A percentile compares a stretch with the other conserved stretches of the same genome.
Evolutionary conservation across 2,329 filamentous ascomycete genomes (phyloP).

Genomic region (Phoma herbarum): DNA sequence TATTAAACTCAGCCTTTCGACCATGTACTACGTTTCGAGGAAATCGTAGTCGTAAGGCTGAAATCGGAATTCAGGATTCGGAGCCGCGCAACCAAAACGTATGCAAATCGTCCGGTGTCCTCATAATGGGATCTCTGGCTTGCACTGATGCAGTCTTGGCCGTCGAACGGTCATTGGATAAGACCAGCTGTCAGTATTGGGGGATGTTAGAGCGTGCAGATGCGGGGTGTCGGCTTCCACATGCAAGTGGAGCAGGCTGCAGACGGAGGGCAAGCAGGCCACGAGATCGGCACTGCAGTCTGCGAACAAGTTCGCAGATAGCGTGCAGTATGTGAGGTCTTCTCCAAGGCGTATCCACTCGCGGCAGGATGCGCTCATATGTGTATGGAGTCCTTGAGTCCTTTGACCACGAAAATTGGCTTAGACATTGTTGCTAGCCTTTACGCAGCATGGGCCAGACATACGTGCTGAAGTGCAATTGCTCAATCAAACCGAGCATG

Average conservation of each 20-base stretch:
- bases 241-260: slow-evolving; percentile 6
- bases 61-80: slow-evolving; percentile 15
- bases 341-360: background rate
- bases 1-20: background rate
- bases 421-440: background rate
- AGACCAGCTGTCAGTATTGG: slow-evolving; percentile 3
- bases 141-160: slow-evolving; percentile 3
- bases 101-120: slow-evolving; percentile 30
- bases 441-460: background rate
- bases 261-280: slow-evolving; percentile 13
- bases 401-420: background rate
- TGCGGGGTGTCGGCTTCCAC: slow-evolving; percentile 14
- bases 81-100: slow-evolving; percentile 13
- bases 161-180: slow-evolving; percentile 20
- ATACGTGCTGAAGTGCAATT: background rate
- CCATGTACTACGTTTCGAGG: background rate
- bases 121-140: slow-evolving; percentile 10
- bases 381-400: background rate
- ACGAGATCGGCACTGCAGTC: slow-evolving; percentile 22
- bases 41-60: slow-evolving; percentile 26
- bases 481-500: background rate
- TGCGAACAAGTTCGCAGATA: slow-evolving; percentile 29
- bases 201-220: slow-evolving; percentile 16
- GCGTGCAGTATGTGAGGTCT: slow-evolving; percentile 5
- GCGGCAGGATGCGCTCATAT: background rate